A percentile compares a stretch with the other conserved stretches of the same genome.
These are phyloP conservation scores for Crithidia thermophila DNA, from an alignment of 208 protist species.

Conservation along the genomic window DNA sequence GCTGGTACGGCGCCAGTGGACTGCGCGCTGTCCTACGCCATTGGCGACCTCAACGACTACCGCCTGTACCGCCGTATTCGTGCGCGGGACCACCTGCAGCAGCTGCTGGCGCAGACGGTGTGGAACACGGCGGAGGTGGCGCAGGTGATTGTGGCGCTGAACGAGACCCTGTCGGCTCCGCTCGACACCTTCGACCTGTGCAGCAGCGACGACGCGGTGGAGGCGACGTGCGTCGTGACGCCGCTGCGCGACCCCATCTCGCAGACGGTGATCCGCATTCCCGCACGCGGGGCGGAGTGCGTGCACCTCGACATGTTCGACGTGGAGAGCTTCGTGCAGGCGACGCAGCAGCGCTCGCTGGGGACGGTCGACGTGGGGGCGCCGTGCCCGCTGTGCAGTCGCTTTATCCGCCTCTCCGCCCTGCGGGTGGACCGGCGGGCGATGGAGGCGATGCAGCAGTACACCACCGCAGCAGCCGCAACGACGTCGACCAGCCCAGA, in stretches of 20 bases:
- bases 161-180: constrained; percentile 21
- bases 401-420: constrained; percentile 27
- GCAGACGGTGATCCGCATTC: constrained; percentile 47
- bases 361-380: constrained; percentile 28
- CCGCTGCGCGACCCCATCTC: constrained; percentile 76
- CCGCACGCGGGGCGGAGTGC: constrained; percentile 58
- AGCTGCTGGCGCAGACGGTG: constrained; percentile 34
- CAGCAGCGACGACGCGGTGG: constrained; percentile 19
- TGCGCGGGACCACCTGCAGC: constrained; percentile 39
- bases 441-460: constrained; percentile 37
- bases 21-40: constrained; percentile 43
- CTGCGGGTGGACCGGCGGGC: constrained; percentile 55
- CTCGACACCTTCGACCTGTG: constrained; percentile 23
- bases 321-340: constrained; percentile 60
- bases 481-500: not conserved
- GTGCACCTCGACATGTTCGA: constrained; percentile 83
- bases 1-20: constrained; percentile 21
- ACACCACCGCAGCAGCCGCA: constrained; percentile 2
- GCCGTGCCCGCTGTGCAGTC: constrained; percentile 60
- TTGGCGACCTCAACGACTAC: constrained; percentile 57
- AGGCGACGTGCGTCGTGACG: constrained; percentile 41
- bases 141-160: constrained; percentile 27
- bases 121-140: constrained; percentile 30
- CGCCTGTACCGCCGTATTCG: constrained; percentile 29
- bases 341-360: constrained; percentile 37